Evolutionary conservation across 176 grass and related monocot genomes (phyloP).

Genomic region (Triticum timopheevii): DNA sequence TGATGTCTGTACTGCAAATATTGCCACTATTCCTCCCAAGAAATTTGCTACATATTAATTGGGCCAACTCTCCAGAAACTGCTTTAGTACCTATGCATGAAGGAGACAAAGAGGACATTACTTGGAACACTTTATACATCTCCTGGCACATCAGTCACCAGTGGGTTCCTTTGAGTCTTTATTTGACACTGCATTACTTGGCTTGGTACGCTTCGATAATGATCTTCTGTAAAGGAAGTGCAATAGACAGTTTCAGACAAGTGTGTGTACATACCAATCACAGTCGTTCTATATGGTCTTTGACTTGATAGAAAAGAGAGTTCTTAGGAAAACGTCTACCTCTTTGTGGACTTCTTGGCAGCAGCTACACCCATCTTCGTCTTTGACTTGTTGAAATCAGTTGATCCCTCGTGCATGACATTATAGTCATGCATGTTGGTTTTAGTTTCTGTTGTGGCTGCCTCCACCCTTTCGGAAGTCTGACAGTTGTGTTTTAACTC

Average conservation of each 20-base stretch:
- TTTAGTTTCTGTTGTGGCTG: not conserved
- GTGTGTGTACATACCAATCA: not conserved
- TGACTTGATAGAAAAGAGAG: not conserved
- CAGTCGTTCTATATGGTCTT: not conserved
- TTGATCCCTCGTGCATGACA: constrained; percentile 1
- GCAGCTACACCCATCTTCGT: constrained; percentile 18
- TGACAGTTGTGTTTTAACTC: not conserved
- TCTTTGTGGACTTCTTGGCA: constrained; percentile 10
- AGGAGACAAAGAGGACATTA: not conserved
- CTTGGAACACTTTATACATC: constrained; percentile 10
- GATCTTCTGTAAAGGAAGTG: constrained; percentile 22
- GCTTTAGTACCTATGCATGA: not conserved
- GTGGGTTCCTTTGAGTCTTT: not conserved
- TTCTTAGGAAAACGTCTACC: not conserved
- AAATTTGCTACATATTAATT: constrained; percentile 13
- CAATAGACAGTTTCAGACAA: constrained; percentile 5
- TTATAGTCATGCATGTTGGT: not conserved
- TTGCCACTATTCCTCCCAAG: not conserved
- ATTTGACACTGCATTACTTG: not conserved
- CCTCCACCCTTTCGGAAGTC: not conserved
- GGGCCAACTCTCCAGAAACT: not conserved
- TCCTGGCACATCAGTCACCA: constrained; percentile 1
- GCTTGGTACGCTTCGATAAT: not conserved
- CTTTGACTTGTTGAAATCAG: not conserved
- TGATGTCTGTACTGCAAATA: constrained; percentile 14